phyloP scores from a whole-genome alignment of 257 asterid genomes.

The Salvia rosmarinus region DNA sequence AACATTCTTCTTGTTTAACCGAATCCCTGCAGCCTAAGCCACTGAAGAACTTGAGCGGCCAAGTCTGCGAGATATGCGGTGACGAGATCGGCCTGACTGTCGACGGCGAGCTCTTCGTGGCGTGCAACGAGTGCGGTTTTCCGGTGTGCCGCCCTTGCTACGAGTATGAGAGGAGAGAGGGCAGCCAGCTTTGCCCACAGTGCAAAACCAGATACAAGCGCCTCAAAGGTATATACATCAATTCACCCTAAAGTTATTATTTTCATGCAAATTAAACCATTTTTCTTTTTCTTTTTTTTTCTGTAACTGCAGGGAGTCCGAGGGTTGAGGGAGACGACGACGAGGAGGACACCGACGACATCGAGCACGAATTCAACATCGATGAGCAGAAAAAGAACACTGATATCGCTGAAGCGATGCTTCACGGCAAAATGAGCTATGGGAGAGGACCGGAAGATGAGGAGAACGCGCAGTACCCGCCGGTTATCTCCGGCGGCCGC shows the following conservation, averaged over 20 bases:
- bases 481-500: slow-evolving; percentile 77
- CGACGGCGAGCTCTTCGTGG: slow-evolving; percentile 90
- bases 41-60: slow-evolving; percentile 87
- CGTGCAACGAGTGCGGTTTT: slow-evolving; percentile 94
- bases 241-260: too few relatives aligned
- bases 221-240: slow-evolving; percentile 58
- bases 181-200: slow-evolving; percentile 86
- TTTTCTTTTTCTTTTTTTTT: too few relatives aligned
- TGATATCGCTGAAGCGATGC: slow-evolving; percentile 76
- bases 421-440: slow-evolving; percentile 95
- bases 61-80: slow-evolving; percentile 94
- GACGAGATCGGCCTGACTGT: slow-evolving; percentile 89
- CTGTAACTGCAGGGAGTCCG: slow-evolving; percentile 88
- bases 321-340: slow-evolving; percentile 98
- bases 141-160: slow-evolving; percentile 96
- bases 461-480: slow-evolving; percentile 74
- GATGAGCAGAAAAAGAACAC: slow-evolving; percentile 71
- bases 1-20: neutral
- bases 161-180: slow-evolving; percentile 96
- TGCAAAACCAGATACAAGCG: slow-evolving; percentile 95
- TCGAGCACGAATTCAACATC: slow-evolving; percentile 90
- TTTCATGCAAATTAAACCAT: too few relatives aligned
- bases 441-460: slow-evolving; percentile 94
- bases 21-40: slow-evolving; percentile 96
- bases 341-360: slow-evolving; percentile 92